Conservation (phyloP, 2,329 filamentous ascomycete species). For the Penicillium italicum region DNA sequence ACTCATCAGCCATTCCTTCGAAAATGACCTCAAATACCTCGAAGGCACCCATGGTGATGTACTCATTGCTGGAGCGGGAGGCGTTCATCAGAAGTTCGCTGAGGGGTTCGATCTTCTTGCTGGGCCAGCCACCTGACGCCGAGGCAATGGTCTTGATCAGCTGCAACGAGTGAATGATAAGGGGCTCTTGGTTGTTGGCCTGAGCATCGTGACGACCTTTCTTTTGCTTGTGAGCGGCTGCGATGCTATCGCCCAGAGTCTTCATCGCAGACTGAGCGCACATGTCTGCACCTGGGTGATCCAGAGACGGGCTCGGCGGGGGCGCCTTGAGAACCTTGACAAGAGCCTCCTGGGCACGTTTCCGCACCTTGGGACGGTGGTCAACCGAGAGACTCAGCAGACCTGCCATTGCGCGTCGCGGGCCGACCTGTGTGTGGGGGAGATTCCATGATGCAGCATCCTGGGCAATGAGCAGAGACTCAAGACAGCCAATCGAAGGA, state of each 20-base stretch:
- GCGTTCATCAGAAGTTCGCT: conserved; percentile 88
- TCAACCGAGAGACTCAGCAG: conserved; percentile 82
- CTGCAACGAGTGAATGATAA: conserved; percentile 86
- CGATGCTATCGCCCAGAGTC: conserved; percentile 69
- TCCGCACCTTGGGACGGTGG: conserved; percentile 86
- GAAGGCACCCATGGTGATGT: conserved; percentile 92
- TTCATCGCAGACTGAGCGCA: conserved; percentile 87
- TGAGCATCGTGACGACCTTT: conserved; percentile 47
- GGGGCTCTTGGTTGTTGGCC: conserved; percentile 66
- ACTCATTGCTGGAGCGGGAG: conserved; percentile 86
- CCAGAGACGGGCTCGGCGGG: conserved; percentile 84
- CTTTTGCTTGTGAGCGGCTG: conserved; percentile 65
- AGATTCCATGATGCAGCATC: conserved; percentile 85
- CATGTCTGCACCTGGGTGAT: conserved; percentile 94
- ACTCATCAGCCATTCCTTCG: conserved; percentile 79
- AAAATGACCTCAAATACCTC: conserved; percentile 98
- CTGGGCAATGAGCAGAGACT: conserved; percentile 86
- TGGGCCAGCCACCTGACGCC: conserved; percentile 91
- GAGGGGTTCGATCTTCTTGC: conserved; percentile 86
- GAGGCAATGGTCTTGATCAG: conserved; percentile 84
- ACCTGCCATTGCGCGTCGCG: conserved; percentile 80
- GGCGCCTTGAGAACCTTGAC: conserved; percentile 77
- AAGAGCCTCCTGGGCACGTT: conserved; percentile 85
- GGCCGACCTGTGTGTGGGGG: conserved; percentile 75
- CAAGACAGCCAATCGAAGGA: conserved; percentile 86